Conservation (phyloP, 2,329 filamentous ascomycete species). For the Penicillium sp. region DNA sequence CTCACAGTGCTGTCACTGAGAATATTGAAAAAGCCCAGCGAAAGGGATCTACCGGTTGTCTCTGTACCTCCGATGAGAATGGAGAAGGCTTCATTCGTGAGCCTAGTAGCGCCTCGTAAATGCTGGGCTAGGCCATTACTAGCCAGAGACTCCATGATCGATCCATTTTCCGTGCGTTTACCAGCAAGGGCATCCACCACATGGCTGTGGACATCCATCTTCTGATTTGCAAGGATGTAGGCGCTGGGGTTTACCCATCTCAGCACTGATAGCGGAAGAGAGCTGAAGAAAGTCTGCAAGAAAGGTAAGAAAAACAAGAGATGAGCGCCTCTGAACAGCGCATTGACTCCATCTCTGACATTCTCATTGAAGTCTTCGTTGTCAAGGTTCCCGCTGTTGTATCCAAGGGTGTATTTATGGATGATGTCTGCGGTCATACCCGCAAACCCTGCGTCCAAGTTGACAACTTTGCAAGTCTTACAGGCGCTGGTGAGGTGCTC, state of each 20-base stretch:
- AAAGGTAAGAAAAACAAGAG: background rate
- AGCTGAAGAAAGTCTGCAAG: background rate
- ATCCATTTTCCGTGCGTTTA: background rate
- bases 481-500: constrained; percentile 8
- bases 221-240: background rate
- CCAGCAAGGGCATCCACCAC: background rate
- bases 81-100: constrained; percentile 38
- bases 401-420: constrained; percentile 36
- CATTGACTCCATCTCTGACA: constrained; percentile 21
- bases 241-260: background rate
- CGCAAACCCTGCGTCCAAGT: constrained; percentile 22
- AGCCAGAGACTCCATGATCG: background rate
- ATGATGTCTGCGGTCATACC: constrained; percentile 39
- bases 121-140: background rate
- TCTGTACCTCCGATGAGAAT: constrained; percentile 43
- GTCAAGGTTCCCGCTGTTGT: constrained; percentile 32
- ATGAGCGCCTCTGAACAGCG: constrained; percentile 6
- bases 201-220: background rate
- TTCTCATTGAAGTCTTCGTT: constrained; percentile 23
- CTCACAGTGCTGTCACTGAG: constrained; percentile 17
- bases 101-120: background rate
- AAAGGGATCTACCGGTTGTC: constrained; percentile 34
- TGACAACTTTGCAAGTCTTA: constrained; percentile 12
- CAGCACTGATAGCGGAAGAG: background rate
- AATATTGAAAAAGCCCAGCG: constrained; percentile 28